Percentiles rank a stretch among this genome's conserved stretches.
These are phyloP conservation scores for Poa pratensis DNA, from an alignment of 176 grass and related monocot species.

Conservation along the genomic window DNA sequence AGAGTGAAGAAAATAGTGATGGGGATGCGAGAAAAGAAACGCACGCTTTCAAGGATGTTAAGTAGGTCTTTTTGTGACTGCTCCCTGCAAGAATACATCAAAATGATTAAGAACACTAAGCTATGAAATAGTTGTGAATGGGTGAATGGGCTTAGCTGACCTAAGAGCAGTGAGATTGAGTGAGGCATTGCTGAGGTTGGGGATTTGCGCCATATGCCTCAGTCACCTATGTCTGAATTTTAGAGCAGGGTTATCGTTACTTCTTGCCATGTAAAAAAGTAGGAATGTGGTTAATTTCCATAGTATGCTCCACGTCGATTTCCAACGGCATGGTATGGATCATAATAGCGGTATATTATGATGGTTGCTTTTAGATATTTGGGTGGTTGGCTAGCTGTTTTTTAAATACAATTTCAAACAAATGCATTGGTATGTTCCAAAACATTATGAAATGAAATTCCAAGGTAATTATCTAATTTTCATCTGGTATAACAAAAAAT, in stretches of 20 bases:
- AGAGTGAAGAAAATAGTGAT: neutral
- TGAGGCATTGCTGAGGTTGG: too few relatives aligned
- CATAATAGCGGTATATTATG: neutral
- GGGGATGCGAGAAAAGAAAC: conserved; percentile 14
- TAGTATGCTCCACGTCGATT: neutral
- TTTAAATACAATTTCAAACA: neutral
- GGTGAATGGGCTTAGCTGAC: neutral
- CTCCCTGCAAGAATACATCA: conserved; percentile 54
- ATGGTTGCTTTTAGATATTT: neutral
- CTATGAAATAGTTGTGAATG: too few relatives aligned
- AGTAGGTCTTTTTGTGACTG: conserved; percentile 92
- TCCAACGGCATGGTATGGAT: neutral
- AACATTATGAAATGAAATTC: neutral
- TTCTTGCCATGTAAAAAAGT: too few relatives aligned
- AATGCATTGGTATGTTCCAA: neutral
- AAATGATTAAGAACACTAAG: neutral
- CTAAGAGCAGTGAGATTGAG: too few relatives aligned
- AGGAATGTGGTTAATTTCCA: too few relatives aligned
- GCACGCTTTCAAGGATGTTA: conserved; percentile 73
- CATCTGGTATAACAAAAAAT: neutral
- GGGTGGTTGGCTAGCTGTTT: neutral
- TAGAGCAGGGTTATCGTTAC: too few relatives aligned
- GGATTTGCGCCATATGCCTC: too few relatives aligned
- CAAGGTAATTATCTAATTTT: neutral
- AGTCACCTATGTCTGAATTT: too few relatives aligned